Evolutionary conservation across 148 eudicot genomes (phyloP).

Genomic region (Limonium bicolor): DNA sequence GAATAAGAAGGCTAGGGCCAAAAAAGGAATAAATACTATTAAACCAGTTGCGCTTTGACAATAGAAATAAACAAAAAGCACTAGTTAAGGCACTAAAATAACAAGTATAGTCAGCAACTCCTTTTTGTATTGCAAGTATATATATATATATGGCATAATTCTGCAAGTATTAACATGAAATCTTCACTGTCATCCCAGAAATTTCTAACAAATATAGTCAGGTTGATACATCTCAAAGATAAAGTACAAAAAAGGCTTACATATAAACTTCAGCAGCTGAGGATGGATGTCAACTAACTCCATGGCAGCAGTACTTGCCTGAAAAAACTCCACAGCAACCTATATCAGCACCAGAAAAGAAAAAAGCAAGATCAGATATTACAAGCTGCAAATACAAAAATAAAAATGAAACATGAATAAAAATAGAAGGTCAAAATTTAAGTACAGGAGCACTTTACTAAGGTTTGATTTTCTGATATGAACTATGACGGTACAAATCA

Average conservation of each 20-base stretch:
- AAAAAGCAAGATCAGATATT: neutral
- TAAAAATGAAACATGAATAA: no score
- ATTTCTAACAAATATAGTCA: neutral
- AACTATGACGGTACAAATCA: no score
- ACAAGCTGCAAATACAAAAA: neutral
- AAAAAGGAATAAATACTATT: no score
- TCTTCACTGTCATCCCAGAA: no score
- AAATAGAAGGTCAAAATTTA: no score
- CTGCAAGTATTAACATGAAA: no score
- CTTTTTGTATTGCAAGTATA: no score
- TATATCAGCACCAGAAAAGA: neutral
- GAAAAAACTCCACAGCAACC: constrained; percentile 8
- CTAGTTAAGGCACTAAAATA: neutral
- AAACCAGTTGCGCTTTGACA: no score
- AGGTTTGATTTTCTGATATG: no score
- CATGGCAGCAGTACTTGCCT: constrained; percentile 22
- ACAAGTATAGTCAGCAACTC: neutral
- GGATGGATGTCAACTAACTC: constrained; percentile 56
- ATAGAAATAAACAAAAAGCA: neutral
- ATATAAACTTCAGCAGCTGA: constrained; percentile 38
- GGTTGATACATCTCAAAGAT: neutral
- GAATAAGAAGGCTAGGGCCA: no score
- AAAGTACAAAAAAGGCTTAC: constrained; percentile 20
- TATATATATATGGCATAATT: neutral
- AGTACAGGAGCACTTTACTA: no score